Percentiles rank a stretch among this genome's conserved stretches.
phyloP scores from a whole-genome alignment of 805 yeast species.

The Candida silvatica region DNA sequence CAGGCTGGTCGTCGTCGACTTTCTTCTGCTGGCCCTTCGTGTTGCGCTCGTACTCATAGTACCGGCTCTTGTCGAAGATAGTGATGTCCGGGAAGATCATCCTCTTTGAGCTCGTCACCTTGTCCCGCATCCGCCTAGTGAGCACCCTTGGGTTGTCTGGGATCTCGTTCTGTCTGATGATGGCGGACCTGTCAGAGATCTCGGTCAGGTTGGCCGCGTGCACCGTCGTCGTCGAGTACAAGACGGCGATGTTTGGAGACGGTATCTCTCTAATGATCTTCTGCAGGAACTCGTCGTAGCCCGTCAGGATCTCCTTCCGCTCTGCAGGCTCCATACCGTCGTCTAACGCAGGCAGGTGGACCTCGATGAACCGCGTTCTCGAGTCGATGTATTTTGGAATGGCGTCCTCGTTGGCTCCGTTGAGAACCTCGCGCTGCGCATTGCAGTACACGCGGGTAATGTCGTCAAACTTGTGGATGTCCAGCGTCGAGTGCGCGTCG shows the following conservation, averaged over 20 bases:
- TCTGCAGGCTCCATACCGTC: conserved; percentile 33
- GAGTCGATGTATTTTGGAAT: conserved; percentile 54
- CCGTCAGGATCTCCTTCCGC: conserved; percentile 10
- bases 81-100: conserved; percentile 50
- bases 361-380: conserved; percentile 49
- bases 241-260: conserved; percentile 57
- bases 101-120: conserved; percentile 20
- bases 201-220: conserved; percentile 13
- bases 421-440: conserved; percentile 35
- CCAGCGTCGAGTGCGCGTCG: conserved; percentile 23
- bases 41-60: conserved; percentile 48
- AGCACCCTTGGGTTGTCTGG: conserved; percentile 25
- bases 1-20: conserved; percentile 13
- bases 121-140: conserved; percentile 22
- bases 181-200: conserved; percentile 7
- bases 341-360: conserved; percentile 44
- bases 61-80: conserved; percentile 38
- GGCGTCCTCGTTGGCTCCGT: conserved; percentile 31
- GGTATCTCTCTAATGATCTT: conserved; percentile 61
- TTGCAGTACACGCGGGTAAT: conserved; percentile 41
- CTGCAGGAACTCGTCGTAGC: conserved; percentile 32
- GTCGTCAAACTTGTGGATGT: conserved; percentile 33
- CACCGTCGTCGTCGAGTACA: conserved; percentile 39
- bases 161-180: conserved; percentile 18
- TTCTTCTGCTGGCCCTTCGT: conserved; percentile 26